These are phyloP conservation scores for Acaromyces ingoldii DNA, from an alignment of 1,284 basidiomycete genomes.

Conservation along the genomic window DNA sequence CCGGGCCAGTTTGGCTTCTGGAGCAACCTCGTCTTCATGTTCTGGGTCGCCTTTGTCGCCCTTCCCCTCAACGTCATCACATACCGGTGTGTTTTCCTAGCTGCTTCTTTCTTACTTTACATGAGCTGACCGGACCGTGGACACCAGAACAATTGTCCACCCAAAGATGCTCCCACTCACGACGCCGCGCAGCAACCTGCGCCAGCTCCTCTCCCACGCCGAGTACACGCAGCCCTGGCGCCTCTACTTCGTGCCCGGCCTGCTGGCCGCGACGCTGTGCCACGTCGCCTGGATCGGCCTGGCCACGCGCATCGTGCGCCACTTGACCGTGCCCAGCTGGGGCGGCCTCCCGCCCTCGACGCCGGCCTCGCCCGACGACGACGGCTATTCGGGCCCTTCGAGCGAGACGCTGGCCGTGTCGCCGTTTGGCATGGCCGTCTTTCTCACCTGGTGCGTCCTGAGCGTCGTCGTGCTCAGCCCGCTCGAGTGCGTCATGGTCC, in stretches of 20 bases:
- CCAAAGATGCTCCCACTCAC: constrained; percentile 30
- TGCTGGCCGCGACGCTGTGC: constrained; percentile 29
- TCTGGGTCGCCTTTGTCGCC: constrained; percentile 27
- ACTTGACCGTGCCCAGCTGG: constrained; percentile 33
- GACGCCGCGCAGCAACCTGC: constrained; percentile 22
- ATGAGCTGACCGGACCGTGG: no score
- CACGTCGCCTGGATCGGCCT: constrained; percentile 41
- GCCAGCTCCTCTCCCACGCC: constrained; percentile 34
- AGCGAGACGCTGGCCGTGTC: constrained; percentile 27
- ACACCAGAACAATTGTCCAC: constrained; percentile 38
- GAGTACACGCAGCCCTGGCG: constrained; percentile 45
- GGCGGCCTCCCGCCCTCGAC: constrained; percentile 23
- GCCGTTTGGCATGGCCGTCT: constrained; percentile 31
- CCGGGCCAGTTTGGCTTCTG: constrained; percentile 41
- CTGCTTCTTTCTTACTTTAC: not conserved
- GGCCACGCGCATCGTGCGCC: constrained; percentile 30
- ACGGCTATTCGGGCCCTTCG: constrained; percentile 34
- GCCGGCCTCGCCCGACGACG: constrained; percentile 25
- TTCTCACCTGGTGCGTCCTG: constrained; percentile 34
- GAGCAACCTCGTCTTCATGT: constrained; percentile 34
- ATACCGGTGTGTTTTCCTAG: constrained; percentile 18
- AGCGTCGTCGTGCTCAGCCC: constrained; percentile 35
- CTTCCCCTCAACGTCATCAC: constrained; percentile 43
- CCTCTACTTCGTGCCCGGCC: constrained; percentile 39
- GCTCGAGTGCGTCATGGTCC: constrained; percentile 44